Evolutionary conservation across 148 eudicot genomes (phyloP).

Genomic region (Cornus florida): DNA sequence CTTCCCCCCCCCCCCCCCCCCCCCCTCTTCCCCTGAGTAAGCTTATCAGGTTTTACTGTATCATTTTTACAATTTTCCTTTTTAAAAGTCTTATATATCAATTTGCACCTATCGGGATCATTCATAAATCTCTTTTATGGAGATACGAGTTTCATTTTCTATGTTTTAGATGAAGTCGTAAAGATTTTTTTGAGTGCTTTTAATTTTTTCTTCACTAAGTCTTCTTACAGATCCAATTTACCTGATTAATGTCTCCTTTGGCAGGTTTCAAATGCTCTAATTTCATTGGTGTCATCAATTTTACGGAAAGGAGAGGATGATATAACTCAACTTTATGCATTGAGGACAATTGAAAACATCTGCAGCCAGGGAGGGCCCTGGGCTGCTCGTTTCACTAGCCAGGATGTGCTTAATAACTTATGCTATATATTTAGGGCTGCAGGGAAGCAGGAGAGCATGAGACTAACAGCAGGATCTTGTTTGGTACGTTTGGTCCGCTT

Average conservation of each 20-base stretch:
- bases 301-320: slow-evolving; percentile 97
- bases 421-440: slow-evolving; percentile 81
- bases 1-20: too few relatives aligned
- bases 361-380: slow-evolving; percentile 91
- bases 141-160: slow-evolving; percentile 2
- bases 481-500: slow-evolving; percentile 82
- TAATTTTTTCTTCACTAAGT: not conserved
- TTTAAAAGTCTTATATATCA: too few relatives aligned
- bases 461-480: slow-evolving; percentile 95
- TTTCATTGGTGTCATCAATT: slow-evolving; percentile 77
- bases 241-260: not conserved
- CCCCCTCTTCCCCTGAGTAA: too few relatives aligned
- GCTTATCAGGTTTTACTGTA: not conserved
- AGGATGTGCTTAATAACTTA: slow-evolving; percentile 81
- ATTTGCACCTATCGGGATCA: not conserved
- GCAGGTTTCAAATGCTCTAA: slow-evolving; percentile 83
- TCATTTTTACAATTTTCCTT: too few relatives aligned
- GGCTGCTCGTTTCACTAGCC: slow-evolving; percentile 91
- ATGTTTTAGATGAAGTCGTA: not conserved
- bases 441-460: slow-evolving; percentile 87
- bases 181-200: not conserved
- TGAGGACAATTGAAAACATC: slow-evolving; percentile 93
- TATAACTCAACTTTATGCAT: slow-evolving; percentile 85
- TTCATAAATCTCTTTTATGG: not conserved
- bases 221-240: not conserved